Percentiles rank a stretch among this genome's conserved stretches.
Conservation (phyloP, 768 basidiomycete species). For the Agaricus bisporus region DNA sequence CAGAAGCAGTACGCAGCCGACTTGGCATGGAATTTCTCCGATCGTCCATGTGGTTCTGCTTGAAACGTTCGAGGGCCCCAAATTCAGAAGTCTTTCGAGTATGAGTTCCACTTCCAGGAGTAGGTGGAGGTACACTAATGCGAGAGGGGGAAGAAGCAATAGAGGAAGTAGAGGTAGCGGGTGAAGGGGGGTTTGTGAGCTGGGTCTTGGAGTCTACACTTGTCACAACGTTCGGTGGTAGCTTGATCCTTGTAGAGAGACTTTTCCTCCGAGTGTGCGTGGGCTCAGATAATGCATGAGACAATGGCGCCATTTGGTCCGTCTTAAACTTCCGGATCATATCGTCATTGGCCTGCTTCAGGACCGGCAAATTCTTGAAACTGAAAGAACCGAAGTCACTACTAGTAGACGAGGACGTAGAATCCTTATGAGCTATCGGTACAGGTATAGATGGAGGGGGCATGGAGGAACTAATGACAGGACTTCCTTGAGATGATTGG, state of each 20-base stretch:
- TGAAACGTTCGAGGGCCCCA: slow-evolving; percentile 85
- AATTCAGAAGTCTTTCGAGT: slow-evolving; percentile 85
- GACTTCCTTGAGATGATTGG: slow-evolving; percentile 42
- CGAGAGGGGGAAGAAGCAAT: slow-evolving; percentile 87
- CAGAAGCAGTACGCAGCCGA: slow-evolving; percentile 79
- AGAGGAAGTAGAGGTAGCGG: slow-evolving; percentile 86
- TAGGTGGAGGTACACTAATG: slow-evolving; percentile 62
- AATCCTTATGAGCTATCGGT: slow-evolving; percentile 35
- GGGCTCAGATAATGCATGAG: slow-evolving; percentile 68
- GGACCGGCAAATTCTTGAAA: slow-evolving; percentile 92
- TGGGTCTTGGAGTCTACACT: slow-evolving; percentile 55
- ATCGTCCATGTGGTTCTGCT: slow-evolving; percentile 74
- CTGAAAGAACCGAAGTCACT: slow-evolving; percentile 98
- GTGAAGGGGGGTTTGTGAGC: slow-evolving; percentile 80
- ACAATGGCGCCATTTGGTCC: slow-evolving; percentile 77
- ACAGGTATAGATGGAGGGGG: slow-evolving; percentile 38
- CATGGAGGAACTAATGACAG: slow-evolving; percentile 31
- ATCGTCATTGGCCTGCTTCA: slow-evolving; percentile 99
- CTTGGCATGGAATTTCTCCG: slow-evolving; percentile 83
- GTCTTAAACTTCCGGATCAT: slow-evolving; percentile 93
- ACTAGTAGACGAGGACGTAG: slow-evolving; percentile 46
- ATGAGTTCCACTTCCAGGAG: slow-evolving; percentile 61
- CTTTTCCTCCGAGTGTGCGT: slow-evolving; percentile 68
- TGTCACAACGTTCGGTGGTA: slow-evolving; percentile 74
- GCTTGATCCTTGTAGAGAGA: slow-evolving; percentile 76